Evolutionary conservation across 164 flowering plant species (phyloP).

Genomic region (Aristolochia californica): DNA sequence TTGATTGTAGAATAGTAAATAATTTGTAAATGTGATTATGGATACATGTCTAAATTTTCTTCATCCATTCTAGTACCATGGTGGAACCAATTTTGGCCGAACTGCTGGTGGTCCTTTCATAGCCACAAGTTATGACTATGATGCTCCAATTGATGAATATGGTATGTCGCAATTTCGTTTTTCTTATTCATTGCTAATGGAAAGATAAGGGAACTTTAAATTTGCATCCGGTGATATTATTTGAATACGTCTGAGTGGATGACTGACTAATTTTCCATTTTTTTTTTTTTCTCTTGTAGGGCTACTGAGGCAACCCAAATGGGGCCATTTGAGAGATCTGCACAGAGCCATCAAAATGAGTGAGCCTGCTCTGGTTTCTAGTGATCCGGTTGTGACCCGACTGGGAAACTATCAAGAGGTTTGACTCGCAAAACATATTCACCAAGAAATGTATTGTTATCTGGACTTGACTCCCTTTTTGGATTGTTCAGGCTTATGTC

Average conservation of each 20-base stretch:
- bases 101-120: slow-evolving; percentile 99
- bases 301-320: slow-evolving; percentile 66
- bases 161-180: slow-evolving; percentile 33
- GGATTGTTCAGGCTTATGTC: slow-evolving; percentile 52
- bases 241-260: neutral
- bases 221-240: neutral
- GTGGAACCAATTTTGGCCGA: slow-evolving; percentile 97
- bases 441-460: neutral
- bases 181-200: neutral
- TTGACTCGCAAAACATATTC: neutral
- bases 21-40: no score
- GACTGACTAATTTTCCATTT: neutral
- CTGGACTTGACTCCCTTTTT: neutral
- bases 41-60: neutral
- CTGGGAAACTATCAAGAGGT: slow-evolving; percentile 68
- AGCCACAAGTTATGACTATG: slow-evolving; percentile 97
- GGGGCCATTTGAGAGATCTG: slow-evolving; percentile 73
- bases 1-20: neutral
- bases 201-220: neutral
- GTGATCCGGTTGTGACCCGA: slow-evolving; percentile 42
- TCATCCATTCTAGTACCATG: slow-evolving; percentile 64
- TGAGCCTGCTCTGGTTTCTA: slow-evolving; percentile 74
- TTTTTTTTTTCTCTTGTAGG: slow-evolving; percentile 27
- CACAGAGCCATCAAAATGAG: slow-evolving; percentile 80
- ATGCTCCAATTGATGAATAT: slow-evolving; percentile 97